Evolutionary conservation across 2,329 filamentous ascomycete species (phyloP), one percentile per base, ranked within the genome.

Genomic region (Diatrype stigma): DNA sequence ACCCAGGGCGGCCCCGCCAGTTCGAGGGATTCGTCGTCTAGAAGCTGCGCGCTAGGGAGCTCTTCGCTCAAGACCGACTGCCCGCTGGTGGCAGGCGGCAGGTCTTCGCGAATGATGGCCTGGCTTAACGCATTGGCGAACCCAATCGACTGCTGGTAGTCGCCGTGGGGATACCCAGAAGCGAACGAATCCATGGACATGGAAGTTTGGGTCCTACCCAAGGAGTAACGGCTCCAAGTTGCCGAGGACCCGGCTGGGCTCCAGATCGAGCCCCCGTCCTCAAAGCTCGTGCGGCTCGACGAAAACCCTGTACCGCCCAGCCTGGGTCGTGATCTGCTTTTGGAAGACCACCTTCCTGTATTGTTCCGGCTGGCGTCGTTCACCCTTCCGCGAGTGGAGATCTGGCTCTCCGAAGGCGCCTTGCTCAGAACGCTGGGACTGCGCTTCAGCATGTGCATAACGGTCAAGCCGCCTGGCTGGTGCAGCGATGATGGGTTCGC

Each of bases 91-190:
- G 76, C 77, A 11, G 79, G 78, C 16, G 81, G 79, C 44, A 80
- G 79, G 62, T 95, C 90, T 62, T 96, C 93, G 4, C 94, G 88
- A 58, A 96, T 96, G 57, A 97, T 99, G 34, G 93, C 93, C 67
- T 97, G 93, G 61, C 91, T 96, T 11, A 99, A 78, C 3, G 94
- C 94, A 67, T 96, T 97, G 49, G 94, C 94, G 65, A 99, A 99
- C 1, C 94, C 94, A 64, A 99, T 96, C 1, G 91, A 95, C 70
- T 96, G 92, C 70, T 96, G 91, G 68, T 93, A 96, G 62, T 96
- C 91, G 40, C 84, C 85, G 45, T 85, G 81, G 5, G 84, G 85
- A 67, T 86, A 86, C 32, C 84, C 81, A 2, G 89, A 91, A 19
- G 85, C 87, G 60, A 97, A 85, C 1, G 92, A 96, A 66, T 96